These are phyloP conservation scores for Paxillus involutus DNA, from an alignment of 768 basidiomycete genomes.

Conservation along the genomic window DNA sequence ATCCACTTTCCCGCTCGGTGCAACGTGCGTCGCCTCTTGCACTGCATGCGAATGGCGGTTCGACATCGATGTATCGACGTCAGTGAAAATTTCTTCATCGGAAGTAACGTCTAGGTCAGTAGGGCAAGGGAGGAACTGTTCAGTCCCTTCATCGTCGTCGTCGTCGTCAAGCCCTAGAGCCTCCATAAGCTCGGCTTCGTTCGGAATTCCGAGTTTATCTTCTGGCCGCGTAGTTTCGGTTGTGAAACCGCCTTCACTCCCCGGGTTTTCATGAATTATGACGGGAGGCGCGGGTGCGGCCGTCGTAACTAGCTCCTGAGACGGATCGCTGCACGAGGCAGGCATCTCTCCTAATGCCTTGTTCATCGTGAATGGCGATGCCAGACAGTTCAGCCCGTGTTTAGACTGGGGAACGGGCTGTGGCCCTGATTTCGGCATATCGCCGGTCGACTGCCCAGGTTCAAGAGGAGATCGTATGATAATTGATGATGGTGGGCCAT, in stretches of 20 bases:
- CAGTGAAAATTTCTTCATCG: background rate
- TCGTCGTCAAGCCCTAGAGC: constrained; percentile 6
- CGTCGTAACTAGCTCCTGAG: background rate
- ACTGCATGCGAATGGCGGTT: constrained; percentile 3
- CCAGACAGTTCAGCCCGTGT: constrained; percentile 8
- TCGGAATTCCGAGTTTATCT: background rate
- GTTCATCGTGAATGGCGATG: constrained; percentile 14
- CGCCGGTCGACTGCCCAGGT: background rate
- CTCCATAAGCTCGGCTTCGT: constrained; percentile 1
- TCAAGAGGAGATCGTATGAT: constrained; percentile 18
- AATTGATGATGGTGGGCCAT: constrained; percentile 20
- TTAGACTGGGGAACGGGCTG: background rate
- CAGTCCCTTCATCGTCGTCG: background rate
- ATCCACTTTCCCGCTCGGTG: constrained; percentile 8
- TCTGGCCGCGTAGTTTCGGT: background rate
- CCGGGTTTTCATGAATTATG: background rate
- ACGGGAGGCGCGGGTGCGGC: background rate
- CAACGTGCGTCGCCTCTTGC: constrained; percentile 5
- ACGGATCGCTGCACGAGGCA: background rate
- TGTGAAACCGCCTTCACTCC: background rate
- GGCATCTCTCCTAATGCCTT: background rate
- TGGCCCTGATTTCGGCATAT: background rate
- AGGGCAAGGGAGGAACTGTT: constrained; percentile 1
- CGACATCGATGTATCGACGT: background rate
- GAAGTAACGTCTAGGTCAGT: background rate